Base-by-base conservation (phyloP, 352 stramenopile genomes). In the Globisporangium abappressorium region DNA sequence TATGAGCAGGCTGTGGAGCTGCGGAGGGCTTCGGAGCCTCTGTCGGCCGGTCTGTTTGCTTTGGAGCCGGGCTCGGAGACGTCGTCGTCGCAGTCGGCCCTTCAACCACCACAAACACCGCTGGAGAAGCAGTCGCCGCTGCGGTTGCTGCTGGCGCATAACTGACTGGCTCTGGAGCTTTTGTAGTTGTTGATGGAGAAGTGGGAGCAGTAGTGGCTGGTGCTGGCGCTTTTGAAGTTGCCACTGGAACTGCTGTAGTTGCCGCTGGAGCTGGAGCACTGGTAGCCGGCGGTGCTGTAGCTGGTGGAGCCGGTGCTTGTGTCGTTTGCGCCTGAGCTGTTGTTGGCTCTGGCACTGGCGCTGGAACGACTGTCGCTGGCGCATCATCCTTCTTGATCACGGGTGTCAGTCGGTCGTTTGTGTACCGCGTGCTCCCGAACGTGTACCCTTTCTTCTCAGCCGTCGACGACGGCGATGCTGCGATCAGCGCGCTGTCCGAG, bases 371-470 rank as follows among this genome's bases (percentile, higher is more conserved):
- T 5, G 43, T 26, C 8, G 43, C n/a, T 38, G 41, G 26, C 28
- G 46, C 8, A 24, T 65, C 60, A 11, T 57, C 43, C 9, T 65
- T 65, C 46, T 65, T 65, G 6, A 57, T 30, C 51, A 67, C 62
- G 5, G 62, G 62, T 20, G 62, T 67, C 47, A 67, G 24, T 2
- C 62, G 51, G 34, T 67, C 62, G 49, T 62, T 67, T 36, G 51
- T 43, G 24, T 67, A 67, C 26, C 62, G 62, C 24, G 49, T 61
- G 62, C 47, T 34, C 6, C 62, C 62, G 20, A 67, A 67, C 33
- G 49, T 53, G 62, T 67, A 67, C 24, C 62, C 62, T 49, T 60
- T 61, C 36, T 62, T 62, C 2, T 62, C 34, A n/a, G 7, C 34
- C 20, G 30, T 38, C 18, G 57, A 38, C 20, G 57, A 26, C 9